Conservation (phyloP, 768 basidiomycete species). For the Lactarius sp. region DNA sequence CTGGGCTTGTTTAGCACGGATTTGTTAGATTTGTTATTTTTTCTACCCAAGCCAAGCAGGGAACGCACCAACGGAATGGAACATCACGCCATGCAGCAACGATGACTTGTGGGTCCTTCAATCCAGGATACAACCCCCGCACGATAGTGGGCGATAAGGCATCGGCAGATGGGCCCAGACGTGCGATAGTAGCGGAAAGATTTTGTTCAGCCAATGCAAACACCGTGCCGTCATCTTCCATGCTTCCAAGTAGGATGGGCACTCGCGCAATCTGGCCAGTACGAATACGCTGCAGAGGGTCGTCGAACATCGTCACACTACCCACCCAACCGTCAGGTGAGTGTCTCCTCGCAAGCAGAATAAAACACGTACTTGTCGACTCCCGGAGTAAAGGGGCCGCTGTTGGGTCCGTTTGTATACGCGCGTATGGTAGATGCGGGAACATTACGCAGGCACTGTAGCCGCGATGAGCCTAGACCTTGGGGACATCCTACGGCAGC, state of each 20-base stretch:
- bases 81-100: slow-evolving; percentile 4
- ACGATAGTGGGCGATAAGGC: not conserved
- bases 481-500: no score
- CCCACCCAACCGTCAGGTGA: not conserved
- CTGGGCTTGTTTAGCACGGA: not conserved
- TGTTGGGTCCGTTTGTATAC: slow-evolving; percentile 16
- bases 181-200: not conserved
- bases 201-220: not conserved
- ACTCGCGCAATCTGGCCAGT: not conserved
- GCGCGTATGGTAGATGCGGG: not conserved
- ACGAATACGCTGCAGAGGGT: slow-evolving; percentile 14
- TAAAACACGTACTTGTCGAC: slow-evolving; percentile 12
- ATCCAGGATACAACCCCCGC: slow-evolving; percentile 1
- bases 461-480: no score
- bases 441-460: no score
- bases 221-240: slow-evolving; percentile 8
- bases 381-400: not conserved
- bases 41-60: no score
- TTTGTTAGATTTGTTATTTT: no score
- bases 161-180: not conserved
- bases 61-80: slow-evolving; percentile 2
- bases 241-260: slow-evolving; percentile 13
- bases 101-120: slow-evolving; percentile 4
- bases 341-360: not conserved
- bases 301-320: slow-evolving; percentile 8